Base-by-base conservation (phyloP, 192 early-diverging fungal genomes). In the Phlyctochytrium bullatum region DNA sequence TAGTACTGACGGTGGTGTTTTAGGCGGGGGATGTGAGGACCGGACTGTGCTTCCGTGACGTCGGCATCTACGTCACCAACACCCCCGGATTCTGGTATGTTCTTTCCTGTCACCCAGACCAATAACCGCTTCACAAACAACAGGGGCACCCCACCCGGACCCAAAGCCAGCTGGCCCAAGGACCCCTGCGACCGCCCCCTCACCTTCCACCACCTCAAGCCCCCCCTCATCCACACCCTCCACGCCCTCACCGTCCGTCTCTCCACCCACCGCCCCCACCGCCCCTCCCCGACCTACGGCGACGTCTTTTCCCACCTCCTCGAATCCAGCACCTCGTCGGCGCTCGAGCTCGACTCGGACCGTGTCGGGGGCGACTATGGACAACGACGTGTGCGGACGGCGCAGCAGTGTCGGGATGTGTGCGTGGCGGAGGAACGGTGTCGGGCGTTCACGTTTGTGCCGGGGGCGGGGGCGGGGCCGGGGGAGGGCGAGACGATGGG, bases 121-220 rank as follows among this genome's bases (percentile, higher is more conserved):
- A 47, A 20, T 47, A 6, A 47, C n/a, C n/a, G n/a, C n/a, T 47
- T 14, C 6, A 47, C 40, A 47, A 6, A 14, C 20, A 47, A 74
- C 63, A 31, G 60, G 28, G 29, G 47, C 35, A 36, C 76, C 35
- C 68, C 74, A 12, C 74, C 75, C 1, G 64, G 72, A 63, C 54
- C 66, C 16, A 47, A 68, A 36, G 20, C 30, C 24, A 35, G 51
- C 30, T 78, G 61, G 57, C 71, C 76, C 16, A 34, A 51, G 29
- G 71, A 84, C 50, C 79, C 85, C 17, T 86, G 85, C 67, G 61
- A 60, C 14, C 29, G 56, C 16, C 84, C 84, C 17, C 32, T 61
- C 33, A 81, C 81, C 16, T 86, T 83, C 68, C 85, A 86, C 62
- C 82, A 82, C 63, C 73, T 86, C 34, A 68, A 71, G 34, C 57